phyloP scores from a whole-genome alignment of 306 rosid species.

The Oemleria cerasiformis region DNA sequence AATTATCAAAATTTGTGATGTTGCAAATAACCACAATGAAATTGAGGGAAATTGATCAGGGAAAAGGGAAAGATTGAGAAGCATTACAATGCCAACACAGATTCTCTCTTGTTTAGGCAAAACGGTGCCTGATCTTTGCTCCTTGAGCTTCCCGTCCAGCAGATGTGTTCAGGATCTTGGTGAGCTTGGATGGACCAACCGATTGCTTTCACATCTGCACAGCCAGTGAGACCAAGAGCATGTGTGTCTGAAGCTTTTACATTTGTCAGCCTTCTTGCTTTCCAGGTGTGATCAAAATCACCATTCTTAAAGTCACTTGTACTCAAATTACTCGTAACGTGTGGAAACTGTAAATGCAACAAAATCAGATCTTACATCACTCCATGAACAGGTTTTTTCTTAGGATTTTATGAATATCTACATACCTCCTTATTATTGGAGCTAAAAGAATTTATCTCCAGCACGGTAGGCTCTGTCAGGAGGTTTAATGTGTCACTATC shows the following conservation, averaged over 20 bases:
- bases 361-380: conserved; percentile 6
- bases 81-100: conserved; percentile 52
- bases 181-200: conserved; percentile 68
- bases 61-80: conserved; percentile 26
- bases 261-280: conserved; percentile 34
- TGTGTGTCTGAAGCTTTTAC: conserved; percentile 28
- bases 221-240: conserved; percentile 53
- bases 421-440: conserved; percentile 80
- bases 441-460: conserved; percentile 73
- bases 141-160: conserved; percentile 57
- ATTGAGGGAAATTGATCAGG: conserved; percentile 2
- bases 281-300: conserved; percentile 27
- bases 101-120: conserved; percentile 65
- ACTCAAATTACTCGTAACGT: conserved; percentile 30
- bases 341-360: conserved; percentile 61
- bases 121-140: conserved; percentile 43
- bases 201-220: conserved; percentile 56
- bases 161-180: conserved; percentile 53
- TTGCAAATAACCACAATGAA: conserved; percentile 7
- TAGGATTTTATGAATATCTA: conserved; percentile 11
- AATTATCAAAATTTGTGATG: conserved; percentile 15
- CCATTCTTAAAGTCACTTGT: conserved; percentile 13
- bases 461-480: conserved; percentile 66
- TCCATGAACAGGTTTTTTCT: conserved; percentile 12
- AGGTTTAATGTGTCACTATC: conserved; percentile 44